Evolutionary conservation across 1,284 basidiomycete genomes (phyloP).

Genomic region (Irpex rosettiformis): DNA sequence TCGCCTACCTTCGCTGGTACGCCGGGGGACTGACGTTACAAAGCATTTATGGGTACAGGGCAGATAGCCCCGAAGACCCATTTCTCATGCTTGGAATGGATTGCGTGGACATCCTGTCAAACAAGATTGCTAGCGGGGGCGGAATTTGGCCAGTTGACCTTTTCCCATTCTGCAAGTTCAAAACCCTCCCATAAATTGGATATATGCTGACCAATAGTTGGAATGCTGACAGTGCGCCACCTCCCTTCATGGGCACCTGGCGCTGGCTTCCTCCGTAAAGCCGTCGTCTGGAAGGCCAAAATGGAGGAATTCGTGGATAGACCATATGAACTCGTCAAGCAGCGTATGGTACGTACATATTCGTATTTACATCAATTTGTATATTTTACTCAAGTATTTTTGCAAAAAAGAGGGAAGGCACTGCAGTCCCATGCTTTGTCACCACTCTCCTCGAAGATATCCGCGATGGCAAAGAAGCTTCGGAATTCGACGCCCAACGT

Average conservation of each 20-base stretch:
- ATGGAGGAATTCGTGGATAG: conserved; percentile 65
- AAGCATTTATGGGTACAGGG: conserved; percentile 65
- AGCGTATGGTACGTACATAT: conserved; percentile 44
- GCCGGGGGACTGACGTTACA: conserved; percentile 59
- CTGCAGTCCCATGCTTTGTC: conserved; percentile 55
- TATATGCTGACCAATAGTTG: neutral
- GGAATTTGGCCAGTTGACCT: conserved; percentile 70
- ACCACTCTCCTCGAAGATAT: conserved; percentile 47
- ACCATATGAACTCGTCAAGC: conserved; percentile 58
- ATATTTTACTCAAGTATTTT: neutral
- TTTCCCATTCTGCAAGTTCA: conserved; percentile 40
- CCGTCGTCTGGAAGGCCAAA: conserved; percentile 58
- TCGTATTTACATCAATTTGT: neutral
- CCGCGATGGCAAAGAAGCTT: conserved; percentile 18
- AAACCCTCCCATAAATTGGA: neutral
- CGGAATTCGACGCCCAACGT: conserved; percentile 31
- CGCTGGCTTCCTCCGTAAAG: conserved; percentile 40
- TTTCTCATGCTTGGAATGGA: conserved; percentile 60
- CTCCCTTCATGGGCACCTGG: conserved; percentile 34
- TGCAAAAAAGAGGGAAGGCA: conserved; percentile 44
- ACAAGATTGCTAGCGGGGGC: conserved; percentile 59
- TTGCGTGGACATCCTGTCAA: conserved; percentile 54
- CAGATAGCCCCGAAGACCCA: conserved; percentile 46
- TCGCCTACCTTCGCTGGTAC: conserved; percentile 36
- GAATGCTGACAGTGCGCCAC: conserved; percentile 24